phyloP scores from a whole-genome alignment of 2,329 filamentous ascomycete species.

The Pestalotiopsis sp. region DNA sequence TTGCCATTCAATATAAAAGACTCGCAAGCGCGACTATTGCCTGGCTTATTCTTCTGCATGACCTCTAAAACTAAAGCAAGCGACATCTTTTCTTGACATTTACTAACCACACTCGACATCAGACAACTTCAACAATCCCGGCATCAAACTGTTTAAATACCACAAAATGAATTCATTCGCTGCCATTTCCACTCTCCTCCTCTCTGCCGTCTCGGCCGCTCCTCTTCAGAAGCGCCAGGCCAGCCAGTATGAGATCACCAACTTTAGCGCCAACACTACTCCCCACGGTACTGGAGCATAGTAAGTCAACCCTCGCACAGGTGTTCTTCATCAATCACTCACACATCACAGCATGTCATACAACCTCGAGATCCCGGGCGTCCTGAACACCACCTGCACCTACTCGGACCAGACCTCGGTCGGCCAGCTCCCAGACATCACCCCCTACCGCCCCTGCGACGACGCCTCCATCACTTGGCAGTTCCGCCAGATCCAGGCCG shows the following conservation, averaged over 20 bases:
- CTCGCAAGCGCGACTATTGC: too few species aligned
- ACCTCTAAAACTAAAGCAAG: too few species aligned
- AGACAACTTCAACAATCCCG: neutral
- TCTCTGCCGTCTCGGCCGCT: conserved; percentile 11
- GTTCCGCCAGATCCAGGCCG: neutral
- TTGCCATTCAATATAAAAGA: too few species aligned
- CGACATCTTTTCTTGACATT: neutral
- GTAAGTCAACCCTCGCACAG: neutral
- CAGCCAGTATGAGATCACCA: conserved; percentile 10
- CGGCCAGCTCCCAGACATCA: conserved; percentile 2
- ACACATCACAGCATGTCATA: neutral
- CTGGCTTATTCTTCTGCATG: too few species aligned
- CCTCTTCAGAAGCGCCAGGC: conserved; percentile 12
- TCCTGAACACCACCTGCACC: conserved; percentile 7
- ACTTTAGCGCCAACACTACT: conserved; percentile 11
- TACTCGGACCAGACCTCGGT: conserved; percentile 9
- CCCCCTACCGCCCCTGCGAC: neutral
- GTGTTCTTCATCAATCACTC: neutral
- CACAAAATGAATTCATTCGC: conserved; percentile 9
- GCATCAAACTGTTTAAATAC: neutral
- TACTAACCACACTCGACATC: neutral
- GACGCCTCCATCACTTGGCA: neutral
- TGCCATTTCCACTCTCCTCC: conserved; percentile 28
- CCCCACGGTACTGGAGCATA: conserved; percentile 11
- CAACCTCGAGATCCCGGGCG: conserved; percentile 5